phyloP scores from a whole-genome alignment of 495 filamentous ascomycete species.

The Podospora tetraspora region DNA sequence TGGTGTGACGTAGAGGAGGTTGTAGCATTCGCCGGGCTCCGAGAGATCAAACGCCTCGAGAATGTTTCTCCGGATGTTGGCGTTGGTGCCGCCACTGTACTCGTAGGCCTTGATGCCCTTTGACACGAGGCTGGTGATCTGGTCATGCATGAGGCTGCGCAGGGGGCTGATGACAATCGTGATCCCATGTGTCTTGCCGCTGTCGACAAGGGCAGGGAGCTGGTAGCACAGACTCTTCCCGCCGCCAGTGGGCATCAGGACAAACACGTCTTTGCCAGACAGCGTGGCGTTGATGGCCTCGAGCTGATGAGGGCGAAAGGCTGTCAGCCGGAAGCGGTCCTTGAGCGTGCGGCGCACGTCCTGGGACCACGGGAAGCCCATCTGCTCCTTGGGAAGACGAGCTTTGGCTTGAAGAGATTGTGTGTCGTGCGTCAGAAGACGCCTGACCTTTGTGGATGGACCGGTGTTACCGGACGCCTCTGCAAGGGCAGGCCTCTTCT shows the following conservation, averaged over 20 bases:
- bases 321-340: constrained; percentile 73
- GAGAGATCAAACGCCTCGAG: constrained; percentile 52
- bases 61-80: constrained; percentile 54
- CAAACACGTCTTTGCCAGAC: constrained; percentile 79
- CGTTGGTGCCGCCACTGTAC: constrained; percentile 67
- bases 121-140: constrained; percentile 72
- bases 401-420: constrained; percentile 17
- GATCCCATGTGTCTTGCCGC: constrained; percentile 75
- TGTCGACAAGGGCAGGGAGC: constrained; percentile 76
- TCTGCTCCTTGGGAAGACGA: constrained; percentile 35
- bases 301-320: constrained; percentile 86
- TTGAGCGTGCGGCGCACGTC: constrained; percentile 75
- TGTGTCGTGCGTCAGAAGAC: constrained; percentile 24
- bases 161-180: constrained; percentile 94
- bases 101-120: constrained; percentile 71
- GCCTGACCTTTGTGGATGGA: constrained; percentile 26
- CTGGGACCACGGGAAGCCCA: constrained; percentile 67
- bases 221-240: constrained; percentile 98
- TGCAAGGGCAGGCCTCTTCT: constrained; percentile 18
- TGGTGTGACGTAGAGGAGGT: constrained; percentile 90
- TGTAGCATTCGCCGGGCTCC: constrained; percentile 62
- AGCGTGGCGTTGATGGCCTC: constrained; percentile 94
- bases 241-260: constrained; percentile 95
- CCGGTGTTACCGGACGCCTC: constrained; percentile 36
- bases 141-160: constrained; percentile 93